Base-by-base conservation (phyloP, 768 basidiomycete genomes). In the Termitomyces eurrhizus region DNA sequence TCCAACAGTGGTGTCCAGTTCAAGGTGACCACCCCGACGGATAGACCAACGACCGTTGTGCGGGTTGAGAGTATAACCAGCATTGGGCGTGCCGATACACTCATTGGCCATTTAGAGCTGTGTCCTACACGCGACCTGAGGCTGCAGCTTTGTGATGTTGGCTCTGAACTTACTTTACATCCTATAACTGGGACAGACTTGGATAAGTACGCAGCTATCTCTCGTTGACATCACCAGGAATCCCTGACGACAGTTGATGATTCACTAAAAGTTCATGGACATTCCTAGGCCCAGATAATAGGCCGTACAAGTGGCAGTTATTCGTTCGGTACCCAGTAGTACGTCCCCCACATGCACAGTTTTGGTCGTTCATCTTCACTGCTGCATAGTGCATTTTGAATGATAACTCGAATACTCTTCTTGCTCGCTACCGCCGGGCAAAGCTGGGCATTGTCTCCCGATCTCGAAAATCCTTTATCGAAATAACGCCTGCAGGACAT, bases 291-390 rank as follows among this genome's bases (percentile, higher is more conserved):
- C 70, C 77, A 18, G 74, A 78, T 60, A 62, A 63, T 18, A 64
- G 69, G 59, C 63, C 68, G 35, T 76, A 77, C 61, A 73, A 68
- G 56, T 77, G 78, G 77, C 74, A 77, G 56, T 64, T 80, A 54
- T 71, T 74, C 61, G 62, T 75, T 18, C 72, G 70, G 21, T 74
- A 65, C 16, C 78, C 75, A 16, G 72, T 74, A 24, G 77, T 77
- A 65, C 59, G 70, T 62, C 13, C 58, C 41, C 33, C 11, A 18
- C 29, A 21, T 54, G 39, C 26, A 3, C n/a, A n/a, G 32, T 29
- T 13, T 7, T 39, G 39, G 44, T 53, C 26, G 32, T 48, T 37
- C 14, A 63, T 41, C 36, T 14, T 58, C 35, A 35, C 29, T 33
- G 7, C 55, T 32, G 32, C 50, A 35, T 55, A 78, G 77, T 65